A percentile compares a stretch with the other conserved stretches of the same genome.
These are phyloP conservation scores for Globisporangium okanoganense DNA, from an alignment of 352 stramenopile species.

Conservation along the genomic window DNA sequence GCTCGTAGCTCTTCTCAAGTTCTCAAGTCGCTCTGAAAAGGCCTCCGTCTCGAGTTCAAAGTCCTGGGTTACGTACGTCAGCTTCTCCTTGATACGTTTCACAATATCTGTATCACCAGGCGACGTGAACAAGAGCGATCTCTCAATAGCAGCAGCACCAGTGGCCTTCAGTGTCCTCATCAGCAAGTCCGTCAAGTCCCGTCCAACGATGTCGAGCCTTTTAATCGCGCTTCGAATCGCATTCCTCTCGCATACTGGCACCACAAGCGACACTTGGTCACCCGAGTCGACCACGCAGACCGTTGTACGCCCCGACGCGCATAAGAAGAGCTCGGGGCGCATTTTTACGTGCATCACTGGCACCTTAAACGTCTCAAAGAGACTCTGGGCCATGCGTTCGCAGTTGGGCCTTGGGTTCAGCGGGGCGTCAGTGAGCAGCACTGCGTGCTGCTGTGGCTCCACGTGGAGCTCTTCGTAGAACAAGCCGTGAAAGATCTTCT, in stretches of 20 bases:
- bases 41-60: conserved; percentile 1
- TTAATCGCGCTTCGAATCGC: not conserved
- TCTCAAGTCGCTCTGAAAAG: not conserved
- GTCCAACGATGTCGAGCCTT: not conserved
- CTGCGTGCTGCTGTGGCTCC: conserved; percentile 94
- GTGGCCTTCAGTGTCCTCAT: not conserved
- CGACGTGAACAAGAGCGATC: too few species aligned
- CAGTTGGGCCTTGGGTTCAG: conserved; percentile 92
- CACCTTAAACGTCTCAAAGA: conserved; percentile 95
- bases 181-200: not conserved
- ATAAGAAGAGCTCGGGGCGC: conserved; percentile 84
- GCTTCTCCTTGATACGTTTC: not conserved
- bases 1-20: not conserved
- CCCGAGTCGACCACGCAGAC: conserved; percentile 87
- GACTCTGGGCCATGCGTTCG: conserved; percentile 93
- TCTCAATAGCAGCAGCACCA: too few species aligned
- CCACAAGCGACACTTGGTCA: not conserved
- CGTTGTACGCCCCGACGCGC: conserved; percentile 89
- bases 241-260: not conserved
- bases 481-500: not conserved
- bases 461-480: conserved; percentile 98
- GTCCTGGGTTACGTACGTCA: not conserved
- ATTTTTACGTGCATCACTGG: conserved; percentile 90
- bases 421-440: conserved; percentile 92
- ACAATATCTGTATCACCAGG: not conserved